Evolutionary conservation across 495 filamentous ascomycete genomes (phyloP).

Genomic region (Aspergillus homomorphus): DNA sequence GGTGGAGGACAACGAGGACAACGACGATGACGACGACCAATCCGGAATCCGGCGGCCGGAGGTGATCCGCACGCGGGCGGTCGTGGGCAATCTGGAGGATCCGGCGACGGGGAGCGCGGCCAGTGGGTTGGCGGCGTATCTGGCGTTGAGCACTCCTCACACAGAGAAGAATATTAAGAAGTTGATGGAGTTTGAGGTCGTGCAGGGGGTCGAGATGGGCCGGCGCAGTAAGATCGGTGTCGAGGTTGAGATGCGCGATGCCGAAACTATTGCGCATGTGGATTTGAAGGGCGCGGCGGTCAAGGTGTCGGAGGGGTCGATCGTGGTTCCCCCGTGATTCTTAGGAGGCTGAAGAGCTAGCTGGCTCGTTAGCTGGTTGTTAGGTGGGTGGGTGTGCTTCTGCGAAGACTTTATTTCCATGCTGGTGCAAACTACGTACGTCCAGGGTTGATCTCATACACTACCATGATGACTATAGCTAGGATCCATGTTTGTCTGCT

Average conservation of each 20-base stretch:
- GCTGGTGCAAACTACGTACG: too few relatives aligned
- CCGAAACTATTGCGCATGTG: conserved; percentile 12
- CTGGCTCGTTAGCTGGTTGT: too few relatives aligned
- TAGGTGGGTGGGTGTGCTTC: too few relatives aligned
- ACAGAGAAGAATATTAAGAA: conserved; percentile 24
- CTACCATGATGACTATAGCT: too few relatives aligned
- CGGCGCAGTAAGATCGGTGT: conserved; percentile 59
- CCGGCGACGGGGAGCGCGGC: conserved; percentile 66
- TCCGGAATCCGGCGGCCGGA: too few relatives aligned
- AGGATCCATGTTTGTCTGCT: too few relatives aligned
- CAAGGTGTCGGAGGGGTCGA: background rate
- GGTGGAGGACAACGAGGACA: conserved; percentile 21
- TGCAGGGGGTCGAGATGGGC: conserved; percentile 80
- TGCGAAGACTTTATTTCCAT: too few relatives aligned
- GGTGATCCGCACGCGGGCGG: conserved; percentile 37
- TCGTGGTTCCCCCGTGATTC: background rate
- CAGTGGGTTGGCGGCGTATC: conserved; percentile 52
- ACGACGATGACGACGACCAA: too few relatives aligned
- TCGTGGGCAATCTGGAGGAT: conserved; percentile 57
- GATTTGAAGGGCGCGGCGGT: background rate
- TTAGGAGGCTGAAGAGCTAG: too few relatives aligned
- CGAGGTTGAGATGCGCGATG: conserved; percentile 30
- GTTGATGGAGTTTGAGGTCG: conserved; percentile 47
- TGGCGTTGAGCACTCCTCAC: conserved; percentile 51
- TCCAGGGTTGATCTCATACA: too few relatives aligned